Base-by-base conservation (phyloP, 306 rosid genomes). In the Prunus dulcis region DNA sequence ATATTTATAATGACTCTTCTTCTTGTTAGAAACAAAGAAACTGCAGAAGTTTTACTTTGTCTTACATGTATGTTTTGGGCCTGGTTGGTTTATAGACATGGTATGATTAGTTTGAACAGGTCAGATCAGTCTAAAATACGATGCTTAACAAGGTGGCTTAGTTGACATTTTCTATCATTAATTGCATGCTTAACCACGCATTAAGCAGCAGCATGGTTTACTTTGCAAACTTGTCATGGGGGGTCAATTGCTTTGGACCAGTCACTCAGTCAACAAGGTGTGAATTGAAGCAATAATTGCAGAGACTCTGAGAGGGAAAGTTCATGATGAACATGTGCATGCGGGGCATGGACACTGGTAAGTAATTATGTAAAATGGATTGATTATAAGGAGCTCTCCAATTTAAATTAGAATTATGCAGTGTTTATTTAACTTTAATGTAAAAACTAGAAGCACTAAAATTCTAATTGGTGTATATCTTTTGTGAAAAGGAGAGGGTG, bases 111-210 rank as follows among this genome's bases (percentile, higher is more conserved):
- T 63, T 75, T 65, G 78, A 86, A 67, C 62, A 51, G 64, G 87
- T 84, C 76, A 47, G 51, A 58, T 27, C 55, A 12, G 64, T n/a
- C 8, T 2, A 23, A 41, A 20, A 18, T 11, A 32, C 5, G 3
- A 22, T 57, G 50, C 69, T 66, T n/a, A 66, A 66, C 18, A n/a
- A 11, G 68, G 30, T 73, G 45, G 69, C 69, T 45, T 73, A 25
- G 81, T 80, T 80, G 87, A 85, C 83, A 22, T 25, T 18, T 77
- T 82, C 79, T 51, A 30, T 75, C 74, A 6, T 50, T 25, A 12
- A n/a, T 58, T 38, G 49, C 66, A 34, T 1, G 52, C 19, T 47
- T 11, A 43, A 67, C 53, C 45, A 14, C 38, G 38, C 38, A 55
- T 49, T 45, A 73, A 61, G 14, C 69, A 71, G 20, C 50, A 53